Evolutionary conservation across 2,329 filamentous ascomycete genomes (phyloP), one percentile per base, ranked within the genome.

Genomic region (Emmonsiellopsis sp.): DNA sequence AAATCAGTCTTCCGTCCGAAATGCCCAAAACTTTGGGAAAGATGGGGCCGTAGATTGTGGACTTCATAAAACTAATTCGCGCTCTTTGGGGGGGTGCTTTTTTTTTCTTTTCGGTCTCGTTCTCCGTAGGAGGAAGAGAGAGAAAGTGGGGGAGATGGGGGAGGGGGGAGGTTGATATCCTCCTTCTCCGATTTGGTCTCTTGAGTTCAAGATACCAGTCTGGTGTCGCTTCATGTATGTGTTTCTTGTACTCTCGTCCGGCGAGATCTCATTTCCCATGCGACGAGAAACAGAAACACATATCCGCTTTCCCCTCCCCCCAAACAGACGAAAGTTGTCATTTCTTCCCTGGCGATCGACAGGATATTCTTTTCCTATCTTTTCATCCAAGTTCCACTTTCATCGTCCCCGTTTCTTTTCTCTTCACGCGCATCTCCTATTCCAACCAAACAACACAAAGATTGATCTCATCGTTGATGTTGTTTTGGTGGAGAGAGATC

Each of bases 1-100:
- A 61, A 72, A 79, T 85, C 77, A 86, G 83, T 84, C 81, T 84
- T 84, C 81, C 80, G 81, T 76, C 80, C 81, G 73, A 82, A 74
- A 68, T 67, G 62, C 64, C 61, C 60, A 57, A 44, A 27, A 27
- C 49, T 11, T 58, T 54, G 49, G 52, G 53, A 47, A 51, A 34
- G 36, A 37, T n/a, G 65, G 66, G 67, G 72, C 71, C 71, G 69
- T 75, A 79, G 73, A 78, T 74, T 72, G 73, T 83, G 81, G 80
- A 84, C 81, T 84, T 84, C 81, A 84, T 81, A 74, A 84, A 84
- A 84, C 81, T 81, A 80, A 82, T 75, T 73, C 60, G 67, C 68
- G 61, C 62, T 77, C 59, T 68, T 39, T 39, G 9, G 21, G 21
- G 21, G 21, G 21, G 21, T 27, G 9, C 14, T 32, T 49, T 40